Percentiles rank a stretch among this genome's conserved stretches.
phyloP scores from a whole-genome alignment of 306 rosid species.

The Cucumis melo region DNA sequence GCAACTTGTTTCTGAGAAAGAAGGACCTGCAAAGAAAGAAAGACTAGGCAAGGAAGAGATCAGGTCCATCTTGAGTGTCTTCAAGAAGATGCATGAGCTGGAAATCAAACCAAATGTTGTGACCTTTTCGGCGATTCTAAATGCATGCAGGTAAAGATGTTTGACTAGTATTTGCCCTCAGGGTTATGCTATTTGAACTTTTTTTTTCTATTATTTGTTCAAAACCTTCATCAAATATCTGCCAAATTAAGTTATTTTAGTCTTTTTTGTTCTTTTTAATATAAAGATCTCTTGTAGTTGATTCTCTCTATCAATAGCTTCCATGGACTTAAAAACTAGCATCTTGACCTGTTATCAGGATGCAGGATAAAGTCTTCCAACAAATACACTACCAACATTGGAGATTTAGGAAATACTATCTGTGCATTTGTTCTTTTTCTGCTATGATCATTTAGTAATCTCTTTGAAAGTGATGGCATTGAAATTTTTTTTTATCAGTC shows the following conservation, averaged over 20 bases:
- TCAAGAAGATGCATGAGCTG: constrained; percentile 57
- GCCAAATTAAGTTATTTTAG: background rate
- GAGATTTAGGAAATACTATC: background rate
- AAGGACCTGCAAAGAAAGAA: constrained; percentile 28
- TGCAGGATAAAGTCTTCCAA: background rate
- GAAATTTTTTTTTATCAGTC: background rate
- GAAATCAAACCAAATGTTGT: constrained; percentile 51
- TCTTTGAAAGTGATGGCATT: background rate
- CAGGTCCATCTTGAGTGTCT: constrained; percentile 40
- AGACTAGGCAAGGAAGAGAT: constrained; percentile 32
- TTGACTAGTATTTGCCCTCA: background rate
- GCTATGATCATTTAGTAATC: background rate
- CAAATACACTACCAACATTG: background rate
- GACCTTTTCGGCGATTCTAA: constrained; percentile 75
- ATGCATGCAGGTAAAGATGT: constrained; percentile 75
- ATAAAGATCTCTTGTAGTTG: background rate
- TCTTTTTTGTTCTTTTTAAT: background rate
- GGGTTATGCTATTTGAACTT: background rate
- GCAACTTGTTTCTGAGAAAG: constrained; percentile 49
- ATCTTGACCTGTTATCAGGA: background rate
- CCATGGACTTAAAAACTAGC: background rate
- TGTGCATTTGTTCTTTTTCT: background rate
- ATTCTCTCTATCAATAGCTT: background rate
- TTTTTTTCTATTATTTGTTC: background rate
- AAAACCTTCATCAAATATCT: background rate